Evolutionary conservation across 148 eudicot species (phyloP).

Genomic region (Fallopia convolvulus): DNA sequence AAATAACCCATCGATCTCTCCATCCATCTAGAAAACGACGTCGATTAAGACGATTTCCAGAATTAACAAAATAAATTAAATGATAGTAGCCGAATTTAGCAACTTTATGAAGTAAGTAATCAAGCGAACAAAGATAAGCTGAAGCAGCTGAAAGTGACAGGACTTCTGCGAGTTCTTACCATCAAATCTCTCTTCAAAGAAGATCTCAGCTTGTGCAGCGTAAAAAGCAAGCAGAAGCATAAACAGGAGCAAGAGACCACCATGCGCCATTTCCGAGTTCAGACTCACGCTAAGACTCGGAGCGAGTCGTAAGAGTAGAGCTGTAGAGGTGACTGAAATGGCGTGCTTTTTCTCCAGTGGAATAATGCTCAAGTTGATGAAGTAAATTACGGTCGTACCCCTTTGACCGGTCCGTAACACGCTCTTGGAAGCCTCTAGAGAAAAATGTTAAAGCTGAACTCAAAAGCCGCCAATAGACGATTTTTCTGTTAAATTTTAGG

Average conservation of each 20-base stretch:
- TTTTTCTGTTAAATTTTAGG: too few relatives aligned
- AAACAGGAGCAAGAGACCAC: background rate
- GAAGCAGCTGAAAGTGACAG: background rate
- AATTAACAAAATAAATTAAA: background rate
- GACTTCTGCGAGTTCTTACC: slow-evolving; percentile 20
- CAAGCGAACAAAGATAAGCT: background rate
- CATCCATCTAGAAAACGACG: slow-evolving; percentile 39
- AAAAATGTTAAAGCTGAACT: slow-evolving; percentile 56
- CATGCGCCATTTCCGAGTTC: slow-evolving; percentile 1
- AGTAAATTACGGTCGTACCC: background rate
- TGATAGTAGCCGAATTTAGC: background rate
- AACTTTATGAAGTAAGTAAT: background rate
- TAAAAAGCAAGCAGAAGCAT: background rate
- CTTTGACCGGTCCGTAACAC: background rate
- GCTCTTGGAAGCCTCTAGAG: slow-evolving; percentile 4
- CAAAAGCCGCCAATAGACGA: background rate
- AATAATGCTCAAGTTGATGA: background rate
- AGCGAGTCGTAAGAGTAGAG: background rate
- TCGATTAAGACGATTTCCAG: background rate
- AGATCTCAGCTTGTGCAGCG: slow-evolving; percentile 26
- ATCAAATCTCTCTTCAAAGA: slow-evolving; percentile 56
- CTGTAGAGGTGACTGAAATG: background rate
- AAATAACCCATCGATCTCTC: slow-evolving; percentile 75
- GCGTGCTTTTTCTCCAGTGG: background rate
- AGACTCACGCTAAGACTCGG: background rate